phyloP scores from a whole-genome alignment of 345 rosid species.

The Lepidium sativum region DNA sequence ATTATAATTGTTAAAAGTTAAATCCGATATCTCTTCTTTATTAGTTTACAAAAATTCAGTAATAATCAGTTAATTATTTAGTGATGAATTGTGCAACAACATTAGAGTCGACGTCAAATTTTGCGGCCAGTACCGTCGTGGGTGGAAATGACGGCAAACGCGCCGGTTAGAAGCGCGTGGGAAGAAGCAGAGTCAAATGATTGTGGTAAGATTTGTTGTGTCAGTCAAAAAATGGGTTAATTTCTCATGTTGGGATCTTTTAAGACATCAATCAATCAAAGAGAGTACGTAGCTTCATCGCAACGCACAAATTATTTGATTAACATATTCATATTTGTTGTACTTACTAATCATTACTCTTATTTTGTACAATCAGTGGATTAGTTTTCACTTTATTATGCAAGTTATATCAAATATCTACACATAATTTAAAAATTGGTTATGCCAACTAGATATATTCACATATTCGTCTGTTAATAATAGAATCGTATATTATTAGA shows the following conservation, averaged over 20 bases:
- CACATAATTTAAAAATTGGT: too few species aligned
- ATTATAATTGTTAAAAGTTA: not conserved
- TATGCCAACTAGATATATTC: too few species aligned
- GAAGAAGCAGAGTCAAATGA: not conserved
- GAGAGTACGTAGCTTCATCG: not conserved
- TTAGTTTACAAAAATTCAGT: not conserved
- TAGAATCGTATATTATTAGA: too few species aligned
- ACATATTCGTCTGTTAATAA: too few species aligned
- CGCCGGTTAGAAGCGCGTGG: not conserved
- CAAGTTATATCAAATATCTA: too few species aligned
- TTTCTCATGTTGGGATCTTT: not conserved
- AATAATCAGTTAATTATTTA: not conserved
- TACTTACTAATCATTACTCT: too few species aligned
- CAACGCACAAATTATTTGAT: too few species aligned
- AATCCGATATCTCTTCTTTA: not conserved
- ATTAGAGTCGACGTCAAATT: not conserved
- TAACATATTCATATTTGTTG: too few species aligned
- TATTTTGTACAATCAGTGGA: too few species aligned
- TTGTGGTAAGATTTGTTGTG: not conserved
- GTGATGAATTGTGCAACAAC: not conserved
- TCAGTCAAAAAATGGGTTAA: not conserved
- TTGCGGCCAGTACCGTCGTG: slow-evolving; percentile 1
- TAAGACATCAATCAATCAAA: not conserved
- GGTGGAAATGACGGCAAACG: not conserved
- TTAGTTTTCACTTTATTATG: too few species aligned